A percentile compares a stretch with the other conserved stretches of the same genome.
These are phyloP conservation scores for Haplosporangium gracile DNA, from an alignment of 192 early-diverging fungal genomes.

Conservation along the genomic window DNA sequence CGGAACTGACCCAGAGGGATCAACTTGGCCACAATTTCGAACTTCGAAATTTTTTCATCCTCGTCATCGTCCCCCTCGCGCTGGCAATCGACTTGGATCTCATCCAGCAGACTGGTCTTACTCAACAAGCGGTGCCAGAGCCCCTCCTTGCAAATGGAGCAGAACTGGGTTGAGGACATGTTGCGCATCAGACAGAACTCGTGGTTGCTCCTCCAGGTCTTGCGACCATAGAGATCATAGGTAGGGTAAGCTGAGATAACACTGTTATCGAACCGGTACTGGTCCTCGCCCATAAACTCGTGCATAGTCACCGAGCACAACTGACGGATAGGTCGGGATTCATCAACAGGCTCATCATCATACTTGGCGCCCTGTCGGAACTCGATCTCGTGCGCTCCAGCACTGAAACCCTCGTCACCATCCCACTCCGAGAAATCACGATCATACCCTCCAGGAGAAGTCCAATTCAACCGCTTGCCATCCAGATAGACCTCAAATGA, in stretches of 20 bases:
- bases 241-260: constrained; percentile 68
- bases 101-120: constrained; percentile 65
- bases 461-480: constrained; percentile 65
- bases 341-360: constrained; percentile 47
- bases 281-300: constrained; percentile 64
- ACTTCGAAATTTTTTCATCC: background rate
- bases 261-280: constrained; percentile 55
- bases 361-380: constrained; percentile 62
- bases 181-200: constrained; percentile 75
- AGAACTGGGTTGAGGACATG: constrained; percentile 64
- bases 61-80: constrained; percentile 2
- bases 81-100: constrained; percentile 53
- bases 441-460: constrained; percentile 61
- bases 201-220: constrained; percentile 68
- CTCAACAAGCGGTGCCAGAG: constrained; percentile 66
- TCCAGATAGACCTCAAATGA: constrained; percentile 65
- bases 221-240: constrained; percentile 54
- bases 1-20: constrained; percentile 69
- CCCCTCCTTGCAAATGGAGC: constrained; percentile 71
- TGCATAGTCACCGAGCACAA: constrained; percentile 69
- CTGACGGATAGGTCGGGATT: constrained; percentile 66
- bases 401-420: constrained; percentile 54
- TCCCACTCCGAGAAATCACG: constrained; percentile 64
- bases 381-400: constrained; percentile 60
- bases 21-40: constrained; percentile 34